A percentile compares a stretch with the other conserved stretches of the same genome.
Evolutionary conservation across 2,329 filamentous ascomycete species (phyloP).

Genomic region (Diaporthe longicolla): DNA sequence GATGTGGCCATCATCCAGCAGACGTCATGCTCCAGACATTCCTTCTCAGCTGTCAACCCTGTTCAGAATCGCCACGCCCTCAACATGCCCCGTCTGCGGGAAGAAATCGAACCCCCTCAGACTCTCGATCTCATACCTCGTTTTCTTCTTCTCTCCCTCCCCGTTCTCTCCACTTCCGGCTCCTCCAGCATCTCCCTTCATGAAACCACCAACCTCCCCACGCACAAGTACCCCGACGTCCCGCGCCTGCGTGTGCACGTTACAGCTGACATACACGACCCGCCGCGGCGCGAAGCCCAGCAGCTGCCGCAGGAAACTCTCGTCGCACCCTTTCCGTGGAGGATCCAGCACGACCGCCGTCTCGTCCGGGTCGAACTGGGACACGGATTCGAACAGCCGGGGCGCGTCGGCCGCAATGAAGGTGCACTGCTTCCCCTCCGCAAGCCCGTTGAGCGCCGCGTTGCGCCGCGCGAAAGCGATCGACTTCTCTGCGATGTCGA

Average conservation of each 20-base stretch:
- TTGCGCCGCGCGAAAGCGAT: constrained; percentile 86
- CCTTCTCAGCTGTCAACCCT: constrained; percentile 58
- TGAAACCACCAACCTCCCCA: constrained; percentile 63
- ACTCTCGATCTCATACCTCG: constrained; percentile 88
- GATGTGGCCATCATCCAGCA: neutral
- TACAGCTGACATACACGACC: constrained; percentile 96
- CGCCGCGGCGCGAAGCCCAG: constrained; percentile 82
- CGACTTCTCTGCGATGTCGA: constrained; percentile 86
- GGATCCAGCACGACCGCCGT: constrained; percentile 97
- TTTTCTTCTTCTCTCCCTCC: constrained; percentile 51
- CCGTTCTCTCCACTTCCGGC: constrained; percentile 42
- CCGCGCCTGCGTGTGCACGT: constrained; percentile 96
- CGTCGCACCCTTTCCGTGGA: constrained; percentile 95
- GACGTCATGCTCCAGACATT: too few relatives aligned
- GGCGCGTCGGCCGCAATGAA: constrained; percentile 94
- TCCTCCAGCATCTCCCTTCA: constrained; percentile 39
- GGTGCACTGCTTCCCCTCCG: constrained; percentile 72
- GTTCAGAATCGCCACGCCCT: constrained; percentile 76
- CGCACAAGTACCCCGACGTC: constrained; percentile 91
- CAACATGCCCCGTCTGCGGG: constrained; percentile 83
- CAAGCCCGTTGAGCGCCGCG: constrained; percentile 81
- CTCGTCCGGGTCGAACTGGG: constrained; percentile 78
- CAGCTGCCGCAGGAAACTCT: constrained; percentile 85
- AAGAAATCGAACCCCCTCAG: constrained; percentile 97
- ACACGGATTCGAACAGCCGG: constrained; percentile 82